These are phyloP conservation scores for Botrytis fabae DNA, from an alignment of 2,329 filamentous ascomycete genomes.

Conservation along the genomic window DNA sequence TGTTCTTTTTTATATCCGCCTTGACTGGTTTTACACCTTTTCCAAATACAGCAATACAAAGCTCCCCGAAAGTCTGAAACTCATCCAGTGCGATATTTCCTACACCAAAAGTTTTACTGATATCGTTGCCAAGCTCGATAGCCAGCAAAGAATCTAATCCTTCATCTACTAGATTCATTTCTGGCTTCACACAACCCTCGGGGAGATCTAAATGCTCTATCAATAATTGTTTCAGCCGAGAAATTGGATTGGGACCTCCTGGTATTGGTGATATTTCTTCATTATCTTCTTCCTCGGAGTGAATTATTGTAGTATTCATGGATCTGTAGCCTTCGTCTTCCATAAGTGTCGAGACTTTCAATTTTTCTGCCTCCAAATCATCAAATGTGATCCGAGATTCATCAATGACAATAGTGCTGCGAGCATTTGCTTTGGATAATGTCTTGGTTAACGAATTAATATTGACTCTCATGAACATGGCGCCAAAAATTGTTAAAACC, in stretches of 20 bases:
- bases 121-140: not conserved
- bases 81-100: not conserved
- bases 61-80: not conserved
- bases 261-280: not conserved
- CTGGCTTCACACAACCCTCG: not conserved
- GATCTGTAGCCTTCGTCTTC: not conserved
- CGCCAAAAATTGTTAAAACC: not conserved
- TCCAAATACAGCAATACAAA: constrained; percentile 1
- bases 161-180: not conserved
- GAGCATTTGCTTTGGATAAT: not conserved
- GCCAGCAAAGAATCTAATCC: not conserved
- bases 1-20: not conserved
- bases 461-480: not conserved
- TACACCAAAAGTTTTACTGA: not conserved
- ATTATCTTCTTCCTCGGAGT: constrained; percentile 2
- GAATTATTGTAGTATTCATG: not conserved
- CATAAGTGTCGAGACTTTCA: not conserved
- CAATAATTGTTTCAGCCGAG: not conserved
- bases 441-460: constrained; percentile 1
- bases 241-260: not conserved
- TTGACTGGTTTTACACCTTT: not conserved
- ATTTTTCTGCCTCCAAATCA: not conserved
- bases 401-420: not conserved
- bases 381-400: not conserved
- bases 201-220: not conserved